Evolutionary conservation across 1,284 basidiomycete genomes (phyloP), one percentile per base, ranked within the genome.

Genomic region (Jaminaea rosea): DNA sequence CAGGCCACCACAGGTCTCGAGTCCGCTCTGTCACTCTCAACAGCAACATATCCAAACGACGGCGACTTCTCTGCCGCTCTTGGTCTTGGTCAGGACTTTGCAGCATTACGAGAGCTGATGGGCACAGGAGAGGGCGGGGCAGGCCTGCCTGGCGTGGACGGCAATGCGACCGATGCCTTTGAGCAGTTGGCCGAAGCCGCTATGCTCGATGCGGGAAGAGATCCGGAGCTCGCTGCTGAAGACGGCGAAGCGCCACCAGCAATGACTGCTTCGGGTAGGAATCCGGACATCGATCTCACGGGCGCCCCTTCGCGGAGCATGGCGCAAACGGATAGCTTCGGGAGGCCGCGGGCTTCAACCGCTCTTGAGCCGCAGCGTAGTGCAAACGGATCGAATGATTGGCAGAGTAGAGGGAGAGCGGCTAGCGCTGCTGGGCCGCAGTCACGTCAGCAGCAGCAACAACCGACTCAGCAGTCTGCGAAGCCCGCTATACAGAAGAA

Each of bases 101-200:
- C 62, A 17, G 53, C 56, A 10, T 50, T 67, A 4, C 55, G 62
- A 23, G 53, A 58, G 24, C 53, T 65, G 26, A 61, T 65, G 23
- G 24, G 24, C 29, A 11, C 19, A 7, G 49, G 26, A 42, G 51
- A 58, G 19, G 60, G 55, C 5, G 57, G 57, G 23, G 55, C 47
- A 3, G 55, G 57, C 45, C n/a, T n/a, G n/a, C n/a, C n/a, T n/a
- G n/a, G n/a, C n/a, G n/a, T n/a, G n/a, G n/a, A n/a, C 17, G 56
- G 57, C 26, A 54, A 52, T 19, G 31, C 15, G 44, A 58, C 49
- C 39, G 63, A 65, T 37, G 61, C 65, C 19, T 63, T 69, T 55
- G 64, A 64, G 29, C 59, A 69, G 53, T 55, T 69, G 7, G 62
- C 65, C 3, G 62, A 67, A 46, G 66, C 64, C 8, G 62, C 63